These are phyloP conservation scores for Solanum sitiens DNA, from an alignment of 257 asterid species.

Conservation along the genomic window DNA sequence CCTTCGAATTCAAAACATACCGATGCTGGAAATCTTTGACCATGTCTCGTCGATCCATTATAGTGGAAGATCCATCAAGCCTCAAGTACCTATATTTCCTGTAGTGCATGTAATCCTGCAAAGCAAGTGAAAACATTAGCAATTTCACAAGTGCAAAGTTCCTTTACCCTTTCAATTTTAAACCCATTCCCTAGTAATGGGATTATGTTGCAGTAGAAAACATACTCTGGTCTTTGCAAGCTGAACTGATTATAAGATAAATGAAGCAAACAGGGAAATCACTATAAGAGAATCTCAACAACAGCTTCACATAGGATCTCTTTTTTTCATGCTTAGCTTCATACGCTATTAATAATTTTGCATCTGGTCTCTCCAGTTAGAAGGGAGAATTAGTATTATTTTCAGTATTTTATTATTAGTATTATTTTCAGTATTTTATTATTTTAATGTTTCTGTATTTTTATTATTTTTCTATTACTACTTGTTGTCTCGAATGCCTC, in stretches of 20 bases:
- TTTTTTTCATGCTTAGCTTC: neutral
- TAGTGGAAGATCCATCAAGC: slow-evolving; percentile 95
- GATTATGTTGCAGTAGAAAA: neutral
- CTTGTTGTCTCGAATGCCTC: neutral
- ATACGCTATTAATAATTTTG: neutral
- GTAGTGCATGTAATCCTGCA: slow-evolving; percentile 95
- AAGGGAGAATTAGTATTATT: neutral
- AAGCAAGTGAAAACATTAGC: slow-evolving; percentile 2
- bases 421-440: neutral
- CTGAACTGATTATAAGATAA: neutral
- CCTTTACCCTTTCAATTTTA: neutral
- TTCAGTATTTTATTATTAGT: neutral
- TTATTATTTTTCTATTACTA: neutral
- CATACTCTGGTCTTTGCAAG: neutral
- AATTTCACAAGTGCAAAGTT: neutral
- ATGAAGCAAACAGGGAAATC: neutral
- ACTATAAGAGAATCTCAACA: neutral
- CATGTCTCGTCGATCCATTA: slow-evolving; percentile 96
- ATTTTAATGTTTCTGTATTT: neutral
- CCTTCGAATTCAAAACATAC: slow-evolving; percentile 24
- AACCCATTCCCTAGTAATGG: neutral
- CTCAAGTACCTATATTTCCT: slow-evolving; percentile 80
- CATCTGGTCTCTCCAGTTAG: neutral
- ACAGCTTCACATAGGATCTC: neutral
- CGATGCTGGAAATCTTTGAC: slow-evolving; percentile 97